Conservation (phyloP, 306 rosid species). For the Casuarina cunninghamiana region DNA sequence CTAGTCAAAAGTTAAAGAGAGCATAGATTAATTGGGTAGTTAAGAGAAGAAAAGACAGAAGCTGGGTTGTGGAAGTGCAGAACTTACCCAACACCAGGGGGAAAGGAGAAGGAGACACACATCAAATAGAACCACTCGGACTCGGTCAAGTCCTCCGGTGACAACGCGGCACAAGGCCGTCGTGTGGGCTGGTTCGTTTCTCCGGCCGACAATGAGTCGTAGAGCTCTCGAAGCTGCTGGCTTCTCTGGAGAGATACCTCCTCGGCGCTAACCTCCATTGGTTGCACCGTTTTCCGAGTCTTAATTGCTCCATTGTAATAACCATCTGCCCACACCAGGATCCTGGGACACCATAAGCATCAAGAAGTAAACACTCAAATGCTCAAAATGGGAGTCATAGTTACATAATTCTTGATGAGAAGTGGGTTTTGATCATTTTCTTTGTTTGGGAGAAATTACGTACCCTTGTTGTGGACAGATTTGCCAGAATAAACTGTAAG, state of each 20-base stretch:
- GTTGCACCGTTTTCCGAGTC: constrained; percentile 89
- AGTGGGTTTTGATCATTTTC: not conserved
- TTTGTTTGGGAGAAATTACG: not conserved
- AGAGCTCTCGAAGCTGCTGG: constrained; percentile 92
- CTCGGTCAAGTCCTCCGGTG: constrained; percentile 94
- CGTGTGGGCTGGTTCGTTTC: constrained; percentile 77
- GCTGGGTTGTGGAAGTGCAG: not conserved
- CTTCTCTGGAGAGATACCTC: constrained; percentile 84
- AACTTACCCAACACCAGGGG: constrained; percentile 86
- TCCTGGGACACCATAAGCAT: constrained; percentile 38
- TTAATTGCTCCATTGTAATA: constrained; percentile 96
- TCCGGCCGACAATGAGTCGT: constrained; percentile 70
- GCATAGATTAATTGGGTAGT: not conserved
- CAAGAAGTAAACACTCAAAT: not conserved
- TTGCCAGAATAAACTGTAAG: constrained; percentile 95
- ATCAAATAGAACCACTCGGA: constrained; percentile 98
- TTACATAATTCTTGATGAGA: not conserved
- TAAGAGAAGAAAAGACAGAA: not conserved
- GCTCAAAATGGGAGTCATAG: too few species aligned
- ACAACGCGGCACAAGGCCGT: constrained; percentile 82
- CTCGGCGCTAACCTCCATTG: constrained; percentile 82
- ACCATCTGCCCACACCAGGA: constrained; percentile 86
- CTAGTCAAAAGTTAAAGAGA: not conserved
- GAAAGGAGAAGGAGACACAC: constrained; percentile 92
- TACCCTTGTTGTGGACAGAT: constrained; percentile 84